These are phyloP conservation scores for Arachis stenosperma DNA, from an alignment of 306 rosid species.

Conservation along the genomic window DNA sequence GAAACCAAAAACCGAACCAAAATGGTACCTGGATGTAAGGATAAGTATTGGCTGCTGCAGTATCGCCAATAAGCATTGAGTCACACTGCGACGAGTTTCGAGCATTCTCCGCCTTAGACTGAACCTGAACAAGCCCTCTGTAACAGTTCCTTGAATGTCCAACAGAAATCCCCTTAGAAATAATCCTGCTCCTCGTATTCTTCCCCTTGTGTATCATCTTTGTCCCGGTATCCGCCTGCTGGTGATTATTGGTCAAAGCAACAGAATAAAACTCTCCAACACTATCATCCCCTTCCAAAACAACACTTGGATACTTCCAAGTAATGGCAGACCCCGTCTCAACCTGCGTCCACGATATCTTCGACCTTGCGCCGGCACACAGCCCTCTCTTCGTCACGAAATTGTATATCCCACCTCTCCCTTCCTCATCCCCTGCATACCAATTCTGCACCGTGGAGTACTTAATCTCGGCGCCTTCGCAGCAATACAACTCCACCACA, in stretches of 20 bases:
- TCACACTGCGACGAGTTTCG: slow-evolving; percentile 89
- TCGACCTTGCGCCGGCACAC: slow-evolving; percentile 75
- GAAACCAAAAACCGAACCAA: too few relatives aligned
- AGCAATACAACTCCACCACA: slow-evolving; percentile 81
- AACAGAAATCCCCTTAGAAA: slow-evolving; percentile 88
- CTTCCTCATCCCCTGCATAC: slow-evolving; percentile 91
- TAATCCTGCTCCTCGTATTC: slow-evolving; percentile 88
- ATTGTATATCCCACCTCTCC: slow-evolving; percentile 81
- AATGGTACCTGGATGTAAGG: slow-evolving; percentile 80
- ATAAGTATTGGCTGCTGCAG: slow-evolving; percentile 90
- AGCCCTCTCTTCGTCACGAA: slow-evolving; percentile 91
- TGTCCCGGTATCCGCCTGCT: slow-evolving; percentile 92
- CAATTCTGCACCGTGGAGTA: slow-evolving; percentile 97
- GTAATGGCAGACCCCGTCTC: slow-evolving; percentile 94
- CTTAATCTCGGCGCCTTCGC: slow-evolving; percentile 81
- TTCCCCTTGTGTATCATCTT: slow-evolving; percentile 97
- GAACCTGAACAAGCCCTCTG: slow-evolving; percentile 93
- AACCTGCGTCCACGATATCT: slow-evolving; percentile 93
- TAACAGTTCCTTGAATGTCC: slow-evolving; percentile 89
- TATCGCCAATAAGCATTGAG: slow-evolving; percentile 95
- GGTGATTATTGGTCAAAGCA: slow-evolving; percentile 87
- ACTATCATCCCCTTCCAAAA: slow-evolving; percentile 89
- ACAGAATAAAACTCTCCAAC: slow-evolving; percentile 94
- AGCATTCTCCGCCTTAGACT: slow-evolving; percentile 84
- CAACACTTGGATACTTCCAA: slow-evolving; percentile 95